Evolutionary conservation across 164 flowering plant genomes (phyloP).

Genomic region (Santalum album): DNA sequence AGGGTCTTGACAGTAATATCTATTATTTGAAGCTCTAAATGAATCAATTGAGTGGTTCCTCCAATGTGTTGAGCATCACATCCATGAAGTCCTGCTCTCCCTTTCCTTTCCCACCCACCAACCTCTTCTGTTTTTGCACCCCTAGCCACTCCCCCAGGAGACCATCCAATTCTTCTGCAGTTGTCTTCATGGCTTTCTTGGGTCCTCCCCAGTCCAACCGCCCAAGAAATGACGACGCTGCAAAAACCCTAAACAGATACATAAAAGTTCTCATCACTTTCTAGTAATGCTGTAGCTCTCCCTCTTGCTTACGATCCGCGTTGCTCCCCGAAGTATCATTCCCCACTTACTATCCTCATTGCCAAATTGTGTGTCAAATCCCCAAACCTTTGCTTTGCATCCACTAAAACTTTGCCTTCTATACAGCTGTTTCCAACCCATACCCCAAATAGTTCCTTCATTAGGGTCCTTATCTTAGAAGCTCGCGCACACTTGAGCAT

Average conservation of each 20-base stretch:
- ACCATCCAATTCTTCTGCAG: not conserved
- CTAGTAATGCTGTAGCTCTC: not conserved
- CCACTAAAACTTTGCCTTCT: conserved; percentile 7
- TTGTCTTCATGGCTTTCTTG: not conserved
- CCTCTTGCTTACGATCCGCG: conserved; percentile 2
- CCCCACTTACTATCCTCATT: conserved; percentile 18
- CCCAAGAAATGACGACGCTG: too few species aligned
- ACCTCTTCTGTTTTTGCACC: not conserved
- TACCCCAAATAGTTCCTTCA: conserved; percentile 15
- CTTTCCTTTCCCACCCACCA: not conserved
- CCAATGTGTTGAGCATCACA: conserved; percentile 15
- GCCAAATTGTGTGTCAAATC: conserved; percentile 10
- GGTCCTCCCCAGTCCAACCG: too few species aligned
- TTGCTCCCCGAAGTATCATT: conserved; percentile 3
- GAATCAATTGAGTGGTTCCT: conserved; percentile 2
- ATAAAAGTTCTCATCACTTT: conserved; percentile 13
- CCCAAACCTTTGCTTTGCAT: conserved; percentile 19
- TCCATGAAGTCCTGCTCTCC: conserved; percentile 7
- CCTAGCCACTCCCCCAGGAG: not conserved
- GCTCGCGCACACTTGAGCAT: conserved; percentile 8
- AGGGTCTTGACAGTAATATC: too few species aligned
- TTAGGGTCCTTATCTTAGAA: conserved; percentile 5
- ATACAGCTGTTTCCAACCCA: not conserved
- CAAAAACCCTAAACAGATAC: too few species aligned
- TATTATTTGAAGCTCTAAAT: too few species aligned